Evolutionary conservation across 2,329 filamentous ascomycete genomes (phyloP).

Genomic region (Colletotrichum sp.): DNA sequence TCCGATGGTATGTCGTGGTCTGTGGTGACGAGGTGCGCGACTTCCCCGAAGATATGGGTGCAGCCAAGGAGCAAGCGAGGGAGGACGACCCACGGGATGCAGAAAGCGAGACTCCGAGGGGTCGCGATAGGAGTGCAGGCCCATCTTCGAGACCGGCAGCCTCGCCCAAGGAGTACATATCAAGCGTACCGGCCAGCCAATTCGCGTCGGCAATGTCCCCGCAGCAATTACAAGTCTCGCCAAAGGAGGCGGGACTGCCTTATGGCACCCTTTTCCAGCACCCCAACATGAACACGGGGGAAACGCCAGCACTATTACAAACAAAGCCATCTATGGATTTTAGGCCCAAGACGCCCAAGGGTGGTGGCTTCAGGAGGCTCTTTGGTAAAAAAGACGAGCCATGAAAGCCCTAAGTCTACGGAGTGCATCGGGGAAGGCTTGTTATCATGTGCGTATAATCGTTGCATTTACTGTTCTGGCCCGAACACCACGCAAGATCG

Average conservation of each 20-base stretch:
- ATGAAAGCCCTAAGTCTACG: background rate
- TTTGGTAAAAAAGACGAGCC: slow-evolving; percentile 38
- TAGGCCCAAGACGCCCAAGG: slow-evolving; percentile 37
- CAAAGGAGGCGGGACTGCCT: slow-evolving; percentile 1
- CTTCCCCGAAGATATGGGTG: slow-evolving; percentile 29
- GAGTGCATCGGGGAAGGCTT: background rate
- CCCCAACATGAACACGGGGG: slow-evolving; percentile 24
- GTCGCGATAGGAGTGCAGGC: slow-evolving; percentile 3
- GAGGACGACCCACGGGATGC: slow-evolving; percentile 10
- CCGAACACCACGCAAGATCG: background rate
- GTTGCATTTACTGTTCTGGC: background rate
- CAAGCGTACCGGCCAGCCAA: slow-evolving; percentile 16
- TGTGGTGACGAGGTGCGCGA: slow-evolving; percentile 65
- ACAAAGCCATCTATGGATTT: slow-evolving; percentile 24
- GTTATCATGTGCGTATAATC: background rate
- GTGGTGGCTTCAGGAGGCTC: slow-evolving; percentile 41
- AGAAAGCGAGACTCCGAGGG: slow-evolving; percentile 3
- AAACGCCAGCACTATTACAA: slow-evolving; percentile 13
- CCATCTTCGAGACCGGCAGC: slow-evolving; percentile 6
- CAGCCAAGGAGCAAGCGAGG: background rate
- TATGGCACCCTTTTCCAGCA: slow-evolving; percentile 18
- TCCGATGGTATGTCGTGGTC: slow-evolving; percentile 67
- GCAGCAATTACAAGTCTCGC: slow-evolving; percentile 15
- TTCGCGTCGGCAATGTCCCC: slow-evolving; percentile 15
- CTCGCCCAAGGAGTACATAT: background rate